These are phyloP conservation scores for Pleurotus platypus DNA, from an alignment of 768 basidiomycete species.

Conservation along the genomic window DNA sequence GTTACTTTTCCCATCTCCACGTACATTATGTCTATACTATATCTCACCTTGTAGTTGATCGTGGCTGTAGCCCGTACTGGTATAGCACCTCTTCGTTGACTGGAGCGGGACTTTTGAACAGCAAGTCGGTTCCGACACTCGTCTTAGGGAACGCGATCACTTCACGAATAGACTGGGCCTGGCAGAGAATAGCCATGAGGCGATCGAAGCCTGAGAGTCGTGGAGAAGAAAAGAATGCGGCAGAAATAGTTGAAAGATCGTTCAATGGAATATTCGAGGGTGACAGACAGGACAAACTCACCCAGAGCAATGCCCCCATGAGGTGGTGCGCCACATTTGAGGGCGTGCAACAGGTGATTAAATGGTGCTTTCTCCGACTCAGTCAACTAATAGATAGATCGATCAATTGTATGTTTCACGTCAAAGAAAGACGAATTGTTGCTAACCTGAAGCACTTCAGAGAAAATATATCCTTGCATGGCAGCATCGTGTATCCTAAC, in stretches of 20 bases:
- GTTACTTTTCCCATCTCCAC: constrained; percentile 6
- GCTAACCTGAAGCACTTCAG: constrained; percentile 70
- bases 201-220: constrained; percentile 80
- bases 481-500: constrained; percentile 87
- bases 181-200: constrained; percentile 87
- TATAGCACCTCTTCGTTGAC: constrained; percentile 47
- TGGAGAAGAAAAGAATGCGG: background rate
- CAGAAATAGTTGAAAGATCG: background rate
- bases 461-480: constrained; percentile 85
- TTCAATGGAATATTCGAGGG: constrained; percentile 5
- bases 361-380: constrained; percentile 74
- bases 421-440: constrained; percentile 6
- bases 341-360: constrained; percentile 80
- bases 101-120: constrained; percentile 84
- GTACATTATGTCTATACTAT: constrained; percentile 16
- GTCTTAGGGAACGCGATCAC: constrained; percentile 98
- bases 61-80: constrained; percentile 60
- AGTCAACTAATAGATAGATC: constrained; percentile 50
- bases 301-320: constrained; percentile 95
- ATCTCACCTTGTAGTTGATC: constrained; percentile 13
- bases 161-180: constrained; percentile 83
- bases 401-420: constrained; percentile 9
- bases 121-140: constrained; percentile 74
- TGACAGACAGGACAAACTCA: constrained; percentile 28
- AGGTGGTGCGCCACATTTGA: constrained; percentile 88